Percentiles rank a stretch among this genome's conserved stretches.
These are phyloP conservation scores for Penicillium psychrosexuale DNA, from an alignment of 2,329 filamentous ascomycete genomes.

Conservation along the genomic window DNA sequence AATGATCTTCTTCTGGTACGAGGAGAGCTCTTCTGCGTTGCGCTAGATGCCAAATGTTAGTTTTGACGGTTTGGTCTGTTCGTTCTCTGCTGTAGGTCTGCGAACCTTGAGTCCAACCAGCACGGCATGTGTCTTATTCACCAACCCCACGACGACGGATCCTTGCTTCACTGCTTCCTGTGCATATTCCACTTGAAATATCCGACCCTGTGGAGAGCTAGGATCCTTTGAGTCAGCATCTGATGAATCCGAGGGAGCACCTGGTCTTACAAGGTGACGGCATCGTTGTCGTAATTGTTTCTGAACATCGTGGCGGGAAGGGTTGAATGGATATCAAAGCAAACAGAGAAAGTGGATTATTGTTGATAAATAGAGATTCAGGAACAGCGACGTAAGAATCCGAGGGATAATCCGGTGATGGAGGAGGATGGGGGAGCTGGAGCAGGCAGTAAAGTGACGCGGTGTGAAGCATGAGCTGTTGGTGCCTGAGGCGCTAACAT, in stretches of 20 bases:
- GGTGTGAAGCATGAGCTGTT: conserved; percentile 31
- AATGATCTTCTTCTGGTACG: conserved; percentile 99
- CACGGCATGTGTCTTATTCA: conserved; percentile 96
- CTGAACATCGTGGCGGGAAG: conserved; percentile 74
- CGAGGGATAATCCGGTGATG: conserved; percentile 15
- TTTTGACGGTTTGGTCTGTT: neutral
- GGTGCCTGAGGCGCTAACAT: conserved; percentile 24
- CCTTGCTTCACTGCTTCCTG: conserved; percentile 98
- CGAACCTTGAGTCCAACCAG: conserved; percentile 91
- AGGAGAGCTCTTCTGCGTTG: conserved; percentile 98
- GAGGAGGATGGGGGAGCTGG: conserved; percentile 23
- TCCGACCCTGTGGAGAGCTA: conserved; percentile 97
- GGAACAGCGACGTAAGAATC: conserved; percentile 13
- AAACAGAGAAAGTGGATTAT: conserved; percentile 4
- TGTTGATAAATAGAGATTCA: conserved; percentile 12
- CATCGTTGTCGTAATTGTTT: conserved; percentile 99
- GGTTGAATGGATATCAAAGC: conserved; percentile 9
- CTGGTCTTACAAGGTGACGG: conserved; percentile 82
- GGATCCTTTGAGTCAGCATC: conserved; percentile 16
- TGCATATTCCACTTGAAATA: conserved; percentile 99
- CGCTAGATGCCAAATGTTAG: conserved; percentile 55
- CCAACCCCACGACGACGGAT: conserved; percentile 93
- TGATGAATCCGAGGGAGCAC: conserved; percentile 12
- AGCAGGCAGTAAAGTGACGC: conserved; percentile 38
- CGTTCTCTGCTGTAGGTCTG: conserved; percentile 4